phyloP scores from a whole-genome alignment of 345 rosid genomes.

The Pelargonium nanum region DNA sequence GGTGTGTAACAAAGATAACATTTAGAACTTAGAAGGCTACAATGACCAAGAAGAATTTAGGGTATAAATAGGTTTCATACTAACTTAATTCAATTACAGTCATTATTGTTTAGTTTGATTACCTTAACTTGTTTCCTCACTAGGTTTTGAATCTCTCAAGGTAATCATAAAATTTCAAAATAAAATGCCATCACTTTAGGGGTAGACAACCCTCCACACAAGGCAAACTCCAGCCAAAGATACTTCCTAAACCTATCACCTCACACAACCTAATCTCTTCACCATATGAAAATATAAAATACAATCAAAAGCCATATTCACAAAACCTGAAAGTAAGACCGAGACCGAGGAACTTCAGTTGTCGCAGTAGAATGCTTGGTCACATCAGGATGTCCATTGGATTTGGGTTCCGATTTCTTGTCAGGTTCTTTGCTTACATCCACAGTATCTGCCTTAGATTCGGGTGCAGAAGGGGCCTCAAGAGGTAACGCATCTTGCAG shows the following conservation, averaged over 20 bases:
- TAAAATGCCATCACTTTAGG: no score
- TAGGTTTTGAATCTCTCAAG: no score
- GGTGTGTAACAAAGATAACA: no score
- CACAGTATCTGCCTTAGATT: slow-evolving; percentile 23
- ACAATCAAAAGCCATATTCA: neutral
- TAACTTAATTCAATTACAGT: no score
- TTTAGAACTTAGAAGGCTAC: no score
- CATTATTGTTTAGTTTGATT: no score
- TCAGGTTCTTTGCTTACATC: slow-evolving; percentile 31
- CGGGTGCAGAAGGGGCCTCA: slow-evolving; percentile 25
- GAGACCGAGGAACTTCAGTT: slow-evolving; percentile 39
- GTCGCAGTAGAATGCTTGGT: slow-evolving; percentile 31
- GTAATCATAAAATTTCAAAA: no score
- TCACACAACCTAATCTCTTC: neutral
- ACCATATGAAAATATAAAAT: neutral
- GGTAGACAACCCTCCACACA: neutral
- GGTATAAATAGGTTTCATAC: no score
- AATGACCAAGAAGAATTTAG: no score
- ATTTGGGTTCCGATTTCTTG: slow-evolving; percentile 19
- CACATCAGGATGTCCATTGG: slow-evolving; percentile 24
- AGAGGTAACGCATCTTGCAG: slow-evolving; percentile 53
- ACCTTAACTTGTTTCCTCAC: no score
- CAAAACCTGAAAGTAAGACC: slow-evolving; percentile 60
- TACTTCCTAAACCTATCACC: no score
- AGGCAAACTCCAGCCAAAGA: neutral